phyloP scores from a whole-genome alignment of 345 rosid species.

The Eucalyptus grandis region DNA sequence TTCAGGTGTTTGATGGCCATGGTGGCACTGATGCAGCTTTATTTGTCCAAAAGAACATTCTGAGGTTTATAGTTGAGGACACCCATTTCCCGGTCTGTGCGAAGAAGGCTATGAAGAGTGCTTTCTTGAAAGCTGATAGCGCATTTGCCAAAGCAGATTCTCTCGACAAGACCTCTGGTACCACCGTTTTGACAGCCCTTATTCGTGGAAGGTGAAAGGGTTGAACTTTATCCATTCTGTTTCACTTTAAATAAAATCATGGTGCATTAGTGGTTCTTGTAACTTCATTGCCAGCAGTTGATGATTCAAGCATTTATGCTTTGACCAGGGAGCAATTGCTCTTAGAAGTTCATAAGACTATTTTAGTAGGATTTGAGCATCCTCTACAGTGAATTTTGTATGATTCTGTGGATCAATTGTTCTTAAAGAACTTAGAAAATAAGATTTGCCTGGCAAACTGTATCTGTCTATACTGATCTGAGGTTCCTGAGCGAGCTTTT shows the following conservation, averaged over 20 bases:
- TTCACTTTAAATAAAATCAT: not conserved
- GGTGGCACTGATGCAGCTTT: conserved; percentile 15
- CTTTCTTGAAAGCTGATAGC: conserved; percentile 14
- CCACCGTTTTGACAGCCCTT: conserved; percentile 15
- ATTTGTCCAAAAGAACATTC: conserved; percentile 4
- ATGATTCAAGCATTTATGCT: not conserved
- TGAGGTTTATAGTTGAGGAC: conserved; percentile 14
- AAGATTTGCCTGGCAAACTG: not conserved
- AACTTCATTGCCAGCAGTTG: not conserved
- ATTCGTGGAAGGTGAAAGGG: conserved; percentile 1
- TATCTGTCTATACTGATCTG: not conserved
- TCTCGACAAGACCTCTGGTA: conserved; percentile 9
- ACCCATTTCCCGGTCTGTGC: not conserved
- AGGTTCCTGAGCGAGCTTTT: not conserved
- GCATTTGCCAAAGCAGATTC: conserved; percentile 9
- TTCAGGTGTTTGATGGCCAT: conserved; percentile 24
- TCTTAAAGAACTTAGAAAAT: not conserved
- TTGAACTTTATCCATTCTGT: not conserved
- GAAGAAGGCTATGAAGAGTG: conserved; percentile 9
- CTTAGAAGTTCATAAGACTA: not conserved
- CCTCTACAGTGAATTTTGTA: not conserved
- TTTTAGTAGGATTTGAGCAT: not conserved
- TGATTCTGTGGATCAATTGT: not conserved
- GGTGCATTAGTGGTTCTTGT: not conserved
- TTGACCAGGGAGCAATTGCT: not conserved